Percentiles rank a stretch among this genome's conserved stretches.
phyloP scores from a whole-genome alignment of 2,329 filamentous ascomycete genomes.

The Xylariaceae sp. region DNA sequence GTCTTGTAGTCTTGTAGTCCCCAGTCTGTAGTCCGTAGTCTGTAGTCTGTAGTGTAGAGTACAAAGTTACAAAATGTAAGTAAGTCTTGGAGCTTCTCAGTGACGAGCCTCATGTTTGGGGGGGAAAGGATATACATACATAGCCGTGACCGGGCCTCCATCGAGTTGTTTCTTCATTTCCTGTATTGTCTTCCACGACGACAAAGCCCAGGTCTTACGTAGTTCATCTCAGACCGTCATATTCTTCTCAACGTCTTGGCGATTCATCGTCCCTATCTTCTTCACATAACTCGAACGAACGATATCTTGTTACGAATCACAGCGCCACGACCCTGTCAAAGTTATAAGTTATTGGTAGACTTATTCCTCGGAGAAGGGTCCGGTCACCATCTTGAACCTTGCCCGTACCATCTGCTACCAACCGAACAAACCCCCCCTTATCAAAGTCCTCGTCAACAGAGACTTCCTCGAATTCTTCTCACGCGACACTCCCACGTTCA shows the following conservation, averaged over 20 bases:
- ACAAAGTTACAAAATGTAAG: too few species aligned
- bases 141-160: slow-evolving; percentile 18
- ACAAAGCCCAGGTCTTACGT: too few species aligned
- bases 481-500: neutral
- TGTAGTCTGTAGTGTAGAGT: too few species aligned
- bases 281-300: slow-evolving; percentile 12
- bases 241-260: too few species aligned
- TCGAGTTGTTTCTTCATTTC: slow-evolving; percentile 6
- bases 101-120: slow-evolving; percentile 16
- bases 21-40: too few species aligned
- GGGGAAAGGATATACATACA: slow-evolving; percentile 13
- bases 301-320: slow-evolving; percentile 5
- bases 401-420: neutral
- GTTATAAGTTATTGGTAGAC: slow-evolving; percentile 1
- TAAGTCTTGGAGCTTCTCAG: slow-evolving; percentile 16
- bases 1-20: too few species aligned
- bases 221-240: too few species aligned
- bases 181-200: neutral
- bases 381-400: neutral
- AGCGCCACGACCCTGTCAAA: slow-evolving; percentile 1
- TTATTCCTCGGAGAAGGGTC: neutral
- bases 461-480: slow-evolving; percentile 3
- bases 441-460: neutral
- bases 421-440: neutral
- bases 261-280: neutral